Evolutionary conservation across 495 filamentous ascomycete genomes (phyloP).

Genomic region (Xylaria longipes): DNA sequence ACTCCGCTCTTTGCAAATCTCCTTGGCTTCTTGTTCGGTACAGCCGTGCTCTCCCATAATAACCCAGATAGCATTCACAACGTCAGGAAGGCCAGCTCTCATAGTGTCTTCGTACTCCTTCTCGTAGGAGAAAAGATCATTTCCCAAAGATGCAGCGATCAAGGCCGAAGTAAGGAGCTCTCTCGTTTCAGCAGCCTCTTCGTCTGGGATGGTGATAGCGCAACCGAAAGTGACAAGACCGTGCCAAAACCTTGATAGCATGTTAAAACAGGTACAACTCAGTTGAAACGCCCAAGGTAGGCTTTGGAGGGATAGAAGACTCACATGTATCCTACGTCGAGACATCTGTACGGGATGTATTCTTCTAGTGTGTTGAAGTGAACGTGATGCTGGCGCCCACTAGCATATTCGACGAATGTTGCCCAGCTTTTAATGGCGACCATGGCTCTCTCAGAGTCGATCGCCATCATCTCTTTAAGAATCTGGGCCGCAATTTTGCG

Average conservation of each 20-base stretch:
- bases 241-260: conserved; percentile 20
- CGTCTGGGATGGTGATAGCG: conserved; percentile 13
- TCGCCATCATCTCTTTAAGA: neutral
- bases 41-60: conserved; percentile 40
- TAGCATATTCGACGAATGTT: conserved; percentile 30
- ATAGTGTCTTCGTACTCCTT: conserved; percentile 38
- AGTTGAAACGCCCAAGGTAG: neutral
- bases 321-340: conserved; percentile 3
- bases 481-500: neutral
- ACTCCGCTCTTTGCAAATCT: conserved; percentile 28
- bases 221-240: conserved; percentile 25
- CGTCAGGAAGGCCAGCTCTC: conserved; percentile 25
- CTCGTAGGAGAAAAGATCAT: conserved; percentile 42
- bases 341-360: conserved; percentile 20
- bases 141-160: conserved; percentile 36
- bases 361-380: conserved; percentile 28
- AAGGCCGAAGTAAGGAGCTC: conserved; percentile 36
- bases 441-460: neutral
- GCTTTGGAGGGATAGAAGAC: neutral
- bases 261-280: neutral
- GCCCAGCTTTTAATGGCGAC: conserved; percentile 33
- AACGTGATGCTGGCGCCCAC: conserved; percentile 17
- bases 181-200: conserved; percentile 15
- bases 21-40: conserved; percentile 33
- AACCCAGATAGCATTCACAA: conserved; percentile 49